phyloP scores from a whole-genome alignment of 1,284 basidiomycete genomes.

The Taiwanofungus camphoratus region DNA sequence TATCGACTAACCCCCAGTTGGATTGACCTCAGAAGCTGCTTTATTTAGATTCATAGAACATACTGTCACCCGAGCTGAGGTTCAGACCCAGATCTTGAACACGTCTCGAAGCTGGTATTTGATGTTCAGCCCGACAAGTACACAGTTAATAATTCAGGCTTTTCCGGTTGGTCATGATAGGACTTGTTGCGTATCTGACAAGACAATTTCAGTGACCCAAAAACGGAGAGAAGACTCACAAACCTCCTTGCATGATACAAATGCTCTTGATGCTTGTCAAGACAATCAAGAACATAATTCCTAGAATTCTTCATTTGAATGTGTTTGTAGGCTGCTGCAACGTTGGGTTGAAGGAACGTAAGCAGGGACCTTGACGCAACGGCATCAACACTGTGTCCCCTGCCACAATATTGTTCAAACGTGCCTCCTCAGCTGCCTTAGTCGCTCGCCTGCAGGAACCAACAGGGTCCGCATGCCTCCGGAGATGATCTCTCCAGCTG shows the following conservation, averaged over 20 bases:
- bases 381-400: not conserved
- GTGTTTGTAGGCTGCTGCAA: slow-evolving; percentile 4
- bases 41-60: too few relatives aligned
- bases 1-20: too few relatives aligned
- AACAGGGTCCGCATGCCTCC: slow-evolving; percentile 15
- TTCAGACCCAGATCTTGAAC: too few relatives aligned
- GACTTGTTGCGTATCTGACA: slow-evolving; percentile 53
- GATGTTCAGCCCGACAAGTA: too few relatives aligned
- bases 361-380: slow-evolving; percentile 3
- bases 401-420: slow-evolving; percentile 3
- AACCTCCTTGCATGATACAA: slow-evolving; percentile 7
- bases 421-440: slow-evolving; percentile 15
- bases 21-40: too few relatives aligned
- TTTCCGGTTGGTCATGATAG: slow-evolving; percentile 58
- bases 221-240: not conserved
- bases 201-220: not conserved
- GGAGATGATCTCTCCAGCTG: slow-evolving; percentile 16
- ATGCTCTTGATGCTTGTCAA: slow-evolving; percentile 4
- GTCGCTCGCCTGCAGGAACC: slow-evolving; percentile 13
- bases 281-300: slow-evolving; percentile 8
- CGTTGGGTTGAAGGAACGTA: slow-evolving; percentile 5
- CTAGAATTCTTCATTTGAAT: slow-evolving; percentile 7
- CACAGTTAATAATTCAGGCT: too few relatives aligned
- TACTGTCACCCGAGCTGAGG: too few relatives aligned
- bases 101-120: too few relatives aligned